Conservation (phyloP, 805 yeast genomes). For the Metschnikowia cerradonensis region DNA sequence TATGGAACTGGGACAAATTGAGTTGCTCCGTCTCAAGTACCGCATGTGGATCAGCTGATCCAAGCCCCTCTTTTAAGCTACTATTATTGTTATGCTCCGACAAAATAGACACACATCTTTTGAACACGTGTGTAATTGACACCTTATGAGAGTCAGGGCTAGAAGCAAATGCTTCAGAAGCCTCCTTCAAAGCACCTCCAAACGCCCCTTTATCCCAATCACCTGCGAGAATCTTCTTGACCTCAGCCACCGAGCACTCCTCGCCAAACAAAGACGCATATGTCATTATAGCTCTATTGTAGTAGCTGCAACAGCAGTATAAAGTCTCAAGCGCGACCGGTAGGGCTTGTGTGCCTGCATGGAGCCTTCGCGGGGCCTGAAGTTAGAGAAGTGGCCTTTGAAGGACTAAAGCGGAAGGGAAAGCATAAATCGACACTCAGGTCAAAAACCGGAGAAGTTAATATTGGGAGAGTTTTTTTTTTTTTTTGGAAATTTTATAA, state of each 20-base stretch:
- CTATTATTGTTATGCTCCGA: background rate
- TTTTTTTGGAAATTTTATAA: too few relatives aligned
- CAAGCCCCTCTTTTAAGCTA: background rate
- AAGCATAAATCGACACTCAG: background rate
- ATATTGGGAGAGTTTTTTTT: too few relatives aligned
- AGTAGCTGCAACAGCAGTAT: background rate
- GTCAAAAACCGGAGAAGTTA: background rate
- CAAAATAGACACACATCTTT: background rate
- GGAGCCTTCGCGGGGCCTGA: background rate
- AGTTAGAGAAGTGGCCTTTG: conserved; percentile 1
- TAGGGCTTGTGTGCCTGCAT: background rate
- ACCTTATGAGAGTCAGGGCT: background rate
- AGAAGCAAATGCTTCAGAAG: background rate
- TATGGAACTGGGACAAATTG: background rate
- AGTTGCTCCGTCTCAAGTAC: background rate
- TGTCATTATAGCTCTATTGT: background rate
- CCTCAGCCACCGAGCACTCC: background rate
- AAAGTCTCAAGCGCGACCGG: background rate
- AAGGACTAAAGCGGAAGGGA: background rate
- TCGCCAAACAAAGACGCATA: background rate
- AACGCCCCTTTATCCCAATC: background rate
- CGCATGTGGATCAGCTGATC: background rate
- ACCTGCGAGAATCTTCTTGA: background rate
- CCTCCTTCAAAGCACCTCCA: background rate
- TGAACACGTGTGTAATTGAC: background rate